Evolutionary conservation across 2,329 filamentous ascomycete genomes (phyloP).

Genomic region (Cladosporium sp.): DNA sequence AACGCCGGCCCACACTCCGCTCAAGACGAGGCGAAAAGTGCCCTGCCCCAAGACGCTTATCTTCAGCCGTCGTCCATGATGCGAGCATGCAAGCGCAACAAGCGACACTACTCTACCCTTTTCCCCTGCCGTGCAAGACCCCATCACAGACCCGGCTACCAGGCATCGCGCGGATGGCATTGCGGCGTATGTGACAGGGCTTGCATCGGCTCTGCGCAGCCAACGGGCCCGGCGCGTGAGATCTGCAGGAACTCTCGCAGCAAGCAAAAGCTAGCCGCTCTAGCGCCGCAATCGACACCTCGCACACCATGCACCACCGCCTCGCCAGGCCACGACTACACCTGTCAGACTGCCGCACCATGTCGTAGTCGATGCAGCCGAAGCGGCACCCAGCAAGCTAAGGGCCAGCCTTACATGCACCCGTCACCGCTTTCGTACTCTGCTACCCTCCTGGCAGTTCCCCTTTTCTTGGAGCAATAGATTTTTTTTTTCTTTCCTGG

Average conservation of each 20-base stretch:
- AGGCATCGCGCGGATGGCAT: not conserved
- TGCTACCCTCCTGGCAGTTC: not conserved
- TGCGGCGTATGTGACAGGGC: not conserved
- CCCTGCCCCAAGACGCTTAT: not conserved
- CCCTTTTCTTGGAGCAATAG: not conserved
- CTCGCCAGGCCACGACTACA: not conserved
- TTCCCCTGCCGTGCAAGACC: not conserved
- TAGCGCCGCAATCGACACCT: not conserved
- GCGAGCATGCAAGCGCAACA: not conserved
- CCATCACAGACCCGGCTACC: not conserved
- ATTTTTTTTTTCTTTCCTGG: not conserved
- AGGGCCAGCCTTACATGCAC: no score
- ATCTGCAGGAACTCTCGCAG: conserved; percentile 4
- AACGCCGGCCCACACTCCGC: not conserved
- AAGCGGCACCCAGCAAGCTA: not conserved
- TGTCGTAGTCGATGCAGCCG: not conserved
- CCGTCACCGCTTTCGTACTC: no score
- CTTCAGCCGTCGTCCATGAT: not conserved
- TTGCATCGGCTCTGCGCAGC: not conserved
- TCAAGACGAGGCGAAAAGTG: not conserved
- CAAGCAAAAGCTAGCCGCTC: not conserved
- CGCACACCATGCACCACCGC: not conserved
- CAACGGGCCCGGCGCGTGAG: not conserved
- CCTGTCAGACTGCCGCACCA: conserved; percentile 8
- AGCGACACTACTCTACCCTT: not conserved